Evolutionary conservation across 2,329 filamentous ascomycete genomes (phyloP).

Genomic region (Eutypella sp.): DNA sequence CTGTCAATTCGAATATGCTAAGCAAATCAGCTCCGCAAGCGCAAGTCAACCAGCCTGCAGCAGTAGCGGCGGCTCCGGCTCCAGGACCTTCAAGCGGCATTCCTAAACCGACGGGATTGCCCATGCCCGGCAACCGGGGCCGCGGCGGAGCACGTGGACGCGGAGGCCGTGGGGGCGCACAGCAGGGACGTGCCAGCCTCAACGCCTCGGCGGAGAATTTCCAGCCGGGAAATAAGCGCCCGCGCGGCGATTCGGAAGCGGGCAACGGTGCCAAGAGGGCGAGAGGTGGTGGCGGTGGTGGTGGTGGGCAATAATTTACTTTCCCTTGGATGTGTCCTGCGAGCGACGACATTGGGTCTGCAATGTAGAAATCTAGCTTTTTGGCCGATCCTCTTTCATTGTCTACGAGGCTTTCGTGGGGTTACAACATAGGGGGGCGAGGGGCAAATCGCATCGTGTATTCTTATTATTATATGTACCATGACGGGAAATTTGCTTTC

Average conservation of each 20-base stretch:
- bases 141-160: conserved; percentile 30
- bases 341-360: too few relatives aligned
- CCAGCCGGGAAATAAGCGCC: conserved; percentile 50
- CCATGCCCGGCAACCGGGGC: conserved; percentile 29
- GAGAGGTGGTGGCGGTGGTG: conserved; percentile 29
- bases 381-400: too few relatives aligned
- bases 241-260: conserved; percentile 42
- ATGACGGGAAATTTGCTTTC: too few relatives aligned
- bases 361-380: too few relatives aligned
- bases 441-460: too few relatives aligned
- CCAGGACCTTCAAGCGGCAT: conserved; percentile 11
- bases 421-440: too few relatives aligned
- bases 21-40: not conserved
- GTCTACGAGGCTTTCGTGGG: too few relatives aligned
- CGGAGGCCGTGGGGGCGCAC: conserved; percentile 32
- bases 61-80: conserved; percentile 1
- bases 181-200: conserved; percentile 32
- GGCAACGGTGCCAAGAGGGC: conserved; percentile 34
- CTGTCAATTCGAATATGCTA: too few relatives aligned
- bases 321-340: too few relatives aligned
- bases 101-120: conserved; percentile 29
- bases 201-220: conserved; percentile 49
- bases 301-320: too few relatives aligned
- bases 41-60: not conserved
- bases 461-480: too few relatives aligned